These are phyloP conservation scores for Stachybotrys elegans DNA, from an alignment of 2,329 filamentous ascomycete genomes.

Conservation along the genomic window DNA sequence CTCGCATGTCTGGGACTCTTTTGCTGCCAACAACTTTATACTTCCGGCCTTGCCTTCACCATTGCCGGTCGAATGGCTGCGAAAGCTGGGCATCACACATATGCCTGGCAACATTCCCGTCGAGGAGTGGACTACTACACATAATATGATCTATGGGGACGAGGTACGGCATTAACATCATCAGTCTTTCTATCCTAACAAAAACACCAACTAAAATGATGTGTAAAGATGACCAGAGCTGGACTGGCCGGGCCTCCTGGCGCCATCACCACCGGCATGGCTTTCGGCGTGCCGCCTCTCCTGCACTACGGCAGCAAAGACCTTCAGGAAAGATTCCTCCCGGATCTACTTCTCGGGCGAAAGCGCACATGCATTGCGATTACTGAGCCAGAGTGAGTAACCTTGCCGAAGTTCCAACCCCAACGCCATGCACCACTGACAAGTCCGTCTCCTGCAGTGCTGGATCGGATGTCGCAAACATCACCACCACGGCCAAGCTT, in stretches of 20 bases:
- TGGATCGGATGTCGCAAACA: slow-evolving; percentile 69
- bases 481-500: slow-evolving; percentile 62
- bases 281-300: slow-evolving; percentile 67
- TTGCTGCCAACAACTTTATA: slow-evolving; percentile 62
- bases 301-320: slow-evolving; percentile 60
- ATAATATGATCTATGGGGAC: slow-evolving; percentile 65
- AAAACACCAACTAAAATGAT: not conserved
- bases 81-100: slow-evolving; percentile 59
- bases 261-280: slow-evolving; percentile 65
- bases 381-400: slow-evolving; percentile 61
- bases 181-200: not conserved
- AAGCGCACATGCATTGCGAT: slow-evolving; percentile 72
- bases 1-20: slow-evolving; percentile 57
- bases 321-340: slow-evolving; percentile 62
- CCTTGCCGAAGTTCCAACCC: not conserved
- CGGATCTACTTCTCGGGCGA: slow-evolving; percentile 60
- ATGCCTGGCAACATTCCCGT: slow-evolving; percentile 62
- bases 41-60: slow-evolving; percentile 66
- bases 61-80: slow-evolving; percentile 63
- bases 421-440: not conserved
- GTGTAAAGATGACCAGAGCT: slow-evolving; percentile 53
- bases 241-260: slow-evolving; percentile 60
- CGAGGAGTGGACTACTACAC: slow-evolving; percentile 70
- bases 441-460: slow-evolving; percentile 34
- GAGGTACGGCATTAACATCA: slow-evolving; percentile 24